Conservation (phyloP, 139 green algal genomes). For the Monoraphidium neglectum region DNA sequence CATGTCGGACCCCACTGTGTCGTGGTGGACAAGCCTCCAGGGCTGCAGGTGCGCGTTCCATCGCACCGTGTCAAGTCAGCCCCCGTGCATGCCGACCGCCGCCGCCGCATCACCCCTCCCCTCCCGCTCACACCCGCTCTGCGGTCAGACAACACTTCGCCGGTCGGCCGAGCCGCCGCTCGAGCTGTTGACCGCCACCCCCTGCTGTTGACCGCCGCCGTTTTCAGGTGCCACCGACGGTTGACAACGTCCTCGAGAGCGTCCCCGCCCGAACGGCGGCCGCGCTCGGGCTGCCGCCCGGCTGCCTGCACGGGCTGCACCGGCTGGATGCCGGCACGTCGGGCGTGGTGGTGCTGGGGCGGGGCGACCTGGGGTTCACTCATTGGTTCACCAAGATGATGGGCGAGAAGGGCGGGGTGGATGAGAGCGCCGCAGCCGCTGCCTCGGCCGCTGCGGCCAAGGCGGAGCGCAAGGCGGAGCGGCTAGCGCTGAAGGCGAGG, state of each 20-base stretch:
- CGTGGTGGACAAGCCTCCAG: constrained; percentile 83
- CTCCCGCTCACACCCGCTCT: no score
- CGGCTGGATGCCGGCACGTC: constrained; percentile 79
- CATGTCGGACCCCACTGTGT: constrained; percentile 45
- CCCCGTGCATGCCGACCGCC: no score
- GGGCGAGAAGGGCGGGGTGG: constrained; percentile 5
- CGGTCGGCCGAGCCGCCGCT: background rate
- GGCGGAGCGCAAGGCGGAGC: constrained; percentile 1
- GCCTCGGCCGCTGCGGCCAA: background rate
- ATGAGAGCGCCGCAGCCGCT: no score
- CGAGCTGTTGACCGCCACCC: background rate
- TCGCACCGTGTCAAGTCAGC: no score
- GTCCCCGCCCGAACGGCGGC: constrained; percentile 33
- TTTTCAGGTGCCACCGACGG: constrained; percentile 47
- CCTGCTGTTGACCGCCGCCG: background rate
- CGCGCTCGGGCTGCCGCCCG: constrained; percentile 39
- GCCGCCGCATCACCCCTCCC: no score
- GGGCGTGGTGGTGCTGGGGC: constrained; percentile 74
- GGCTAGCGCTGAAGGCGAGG: constrained; percentile 1
- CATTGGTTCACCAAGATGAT: constrained; percentile 58
- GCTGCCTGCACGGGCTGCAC: constrained; percentile 43
- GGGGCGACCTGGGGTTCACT: constrained; percentile 46
- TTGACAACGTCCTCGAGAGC: constrained; percentile 62
- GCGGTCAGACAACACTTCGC: no score
- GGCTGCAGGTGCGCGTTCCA: constrained; percentile 63